These are phyloP conservation scores for Phytopythium helicoides DNA, from an alignment of 352 stramenopile species.

Conservation along the genomic window DNA sequence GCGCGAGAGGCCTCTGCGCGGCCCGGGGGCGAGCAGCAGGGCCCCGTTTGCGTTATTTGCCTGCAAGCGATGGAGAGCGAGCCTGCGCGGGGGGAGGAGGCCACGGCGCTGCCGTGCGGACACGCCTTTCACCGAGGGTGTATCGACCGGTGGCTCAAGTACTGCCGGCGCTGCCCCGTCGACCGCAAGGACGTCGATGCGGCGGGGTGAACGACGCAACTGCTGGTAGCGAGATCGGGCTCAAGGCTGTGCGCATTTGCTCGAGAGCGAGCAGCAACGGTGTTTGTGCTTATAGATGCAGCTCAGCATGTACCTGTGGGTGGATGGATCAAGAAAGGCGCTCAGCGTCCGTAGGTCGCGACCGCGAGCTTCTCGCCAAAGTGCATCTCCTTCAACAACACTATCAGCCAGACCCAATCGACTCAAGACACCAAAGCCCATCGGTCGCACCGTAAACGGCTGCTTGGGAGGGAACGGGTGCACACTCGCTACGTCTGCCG, in stretches of 20 bases:
- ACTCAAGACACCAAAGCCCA: slow-evolving; percentile 1
- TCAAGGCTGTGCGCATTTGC: too few relatives aligned
- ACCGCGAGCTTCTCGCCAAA: slow-evolving; percentile 64
- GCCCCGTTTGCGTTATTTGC: slow-evolving; percentile 34
- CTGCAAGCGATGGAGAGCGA: slow-evolving; percentile 10
- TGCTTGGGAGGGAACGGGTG: slow-evolving; percentile 47
- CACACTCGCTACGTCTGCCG: slow-evolving; percentile 37
- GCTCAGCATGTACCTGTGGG: too few relatives aligned
- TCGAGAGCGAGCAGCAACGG: too few relatives aligned
- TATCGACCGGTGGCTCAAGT: slow-evolving; percentile 31
- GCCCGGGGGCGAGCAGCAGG: too few relatives aligned
- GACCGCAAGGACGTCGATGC: slow-evolving; percentile 22
- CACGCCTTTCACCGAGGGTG: slow-evolving; percentile 36
- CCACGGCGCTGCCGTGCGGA: slow-evolving; percentile 23
- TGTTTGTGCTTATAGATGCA: too few relatives aligned
- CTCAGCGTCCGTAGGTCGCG: slow-evolving; percentile 32
- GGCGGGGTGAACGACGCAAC: not conserved
- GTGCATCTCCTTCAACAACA: slow-evolving; percentile 60
- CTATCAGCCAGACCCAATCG: not conserved
- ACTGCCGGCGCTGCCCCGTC: slow-evolving; percentile 30
- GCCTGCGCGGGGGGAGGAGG: too few relatives aligned
- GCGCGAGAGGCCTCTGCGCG: too few relatives aligned
- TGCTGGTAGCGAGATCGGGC: too few relatives aligned
- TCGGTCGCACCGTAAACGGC: slow-evolving; percentile 36
- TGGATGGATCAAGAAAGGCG: too few relatives aligned